Evolutionary conservation across 257 asterid genomes (phyloP).

Genomic region (Osmanthus fragrans): DNA sequence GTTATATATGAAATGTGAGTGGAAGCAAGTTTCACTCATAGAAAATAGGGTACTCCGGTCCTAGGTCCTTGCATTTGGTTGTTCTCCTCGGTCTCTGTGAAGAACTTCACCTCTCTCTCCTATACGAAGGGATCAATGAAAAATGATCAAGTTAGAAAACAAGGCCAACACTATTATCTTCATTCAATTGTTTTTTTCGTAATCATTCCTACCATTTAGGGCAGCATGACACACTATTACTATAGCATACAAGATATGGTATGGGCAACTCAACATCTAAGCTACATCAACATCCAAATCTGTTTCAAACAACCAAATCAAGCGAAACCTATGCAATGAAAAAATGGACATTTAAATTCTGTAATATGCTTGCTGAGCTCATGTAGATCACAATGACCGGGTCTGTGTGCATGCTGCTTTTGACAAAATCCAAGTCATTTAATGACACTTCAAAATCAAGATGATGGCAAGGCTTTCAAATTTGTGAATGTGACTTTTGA

Average conservation of each 20-base stretch:
- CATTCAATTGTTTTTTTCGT: not conserved
- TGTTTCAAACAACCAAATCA: not conserved
- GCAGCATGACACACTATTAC: not conserved
- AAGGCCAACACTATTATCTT: not conserved
- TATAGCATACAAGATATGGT: not conserved
- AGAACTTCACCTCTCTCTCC: slow-evolving; percentile 98
- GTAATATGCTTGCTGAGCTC: not conserved
- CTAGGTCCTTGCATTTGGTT: slow-evolving; percentile 99
- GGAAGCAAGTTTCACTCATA: slow-evolving; percentile 36
- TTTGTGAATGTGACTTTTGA: not conserved
- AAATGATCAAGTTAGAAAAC: not conserved
- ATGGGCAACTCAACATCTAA: not conserved
- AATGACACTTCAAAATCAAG: not conserved
- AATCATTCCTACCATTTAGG: not conserved
- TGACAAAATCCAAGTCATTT: not conserved
- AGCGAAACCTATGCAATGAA: not conserved
- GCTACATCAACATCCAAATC: too few species aligned
- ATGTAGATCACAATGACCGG: not conserved
- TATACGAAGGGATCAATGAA: slow-evolving; percentile 22
- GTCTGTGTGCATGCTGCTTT: not conserved
- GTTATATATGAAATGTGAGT: slow-evolving; percentile 10
- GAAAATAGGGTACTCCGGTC: slow-evolving; percentile 93
- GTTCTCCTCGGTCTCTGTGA: slow-evolving; percentile 97
- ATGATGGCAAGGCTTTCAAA: not conserved
- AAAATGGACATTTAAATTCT: not conserved